Evolutionary conservation across 441 rosid genomes (phyloP).

Genomic region (Populus hybrid): DNA sequence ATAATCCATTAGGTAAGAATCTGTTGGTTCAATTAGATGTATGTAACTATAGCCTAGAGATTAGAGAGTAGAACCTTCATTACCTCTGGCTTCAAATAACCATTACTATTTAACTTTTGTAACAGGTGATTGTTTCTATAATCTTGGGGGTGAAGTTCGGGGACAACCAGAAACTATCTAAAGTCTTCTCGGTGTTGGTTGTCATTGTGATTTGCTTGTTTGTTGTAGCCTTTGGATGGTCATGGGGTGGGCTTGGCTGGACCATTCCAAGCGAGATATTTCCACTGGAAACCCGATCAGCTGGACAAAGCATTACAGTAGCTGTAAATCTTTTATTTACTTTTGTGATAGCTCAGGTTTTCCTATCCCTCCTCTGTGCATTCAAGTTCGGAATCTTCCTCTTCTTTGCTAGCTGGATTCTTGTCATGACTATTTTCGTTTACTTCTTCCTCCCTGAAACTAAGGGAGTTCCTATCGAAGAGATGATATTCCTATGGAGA

Average conservation of each 20-base stretch:
- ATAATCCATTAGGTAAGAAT: not conserved
- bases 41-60: no score
- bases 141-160: constrained; percentile 72
- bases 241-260: constrained; percentile 97
- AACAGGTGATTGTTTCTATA: constrained; percentile 61
- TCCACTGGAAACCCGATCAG: constrained; percentile 78
- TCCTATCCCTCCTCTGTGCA: constrained; percentile 67
- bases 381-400: constrained; percentile 80
- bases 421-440: constrained; percentile 73
- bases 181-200: constrained; percentile 55
- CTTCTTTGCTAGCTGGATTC: constrained; percentile 77
- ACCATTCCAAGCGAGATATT: constrained; percentile 88
- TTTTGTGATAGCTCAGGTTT: constrained; percentile 67
- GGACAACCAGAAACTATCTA: constrained; percentile 52
- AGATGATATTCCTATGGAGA: constrained; percentile 77
- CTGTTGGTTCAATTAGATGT: no score
- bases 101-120: not conserved
- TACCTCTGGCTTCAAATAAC: no score
- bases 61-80: not conserved
- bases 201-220: constrained; percentile 72
- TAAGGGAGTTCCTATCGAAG: constrained; percentile 88
- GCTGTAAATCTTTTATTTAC: constrained; percentile 88
- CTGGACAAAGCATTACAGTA: constrained; percentile 86
- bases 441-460: constrained; percentile 75
- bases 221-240: constrained; percentile 86